Evolutionary conservation across 139 green algal species (phyloP).

Genomic region (Haematococcus sp.): DNA sequence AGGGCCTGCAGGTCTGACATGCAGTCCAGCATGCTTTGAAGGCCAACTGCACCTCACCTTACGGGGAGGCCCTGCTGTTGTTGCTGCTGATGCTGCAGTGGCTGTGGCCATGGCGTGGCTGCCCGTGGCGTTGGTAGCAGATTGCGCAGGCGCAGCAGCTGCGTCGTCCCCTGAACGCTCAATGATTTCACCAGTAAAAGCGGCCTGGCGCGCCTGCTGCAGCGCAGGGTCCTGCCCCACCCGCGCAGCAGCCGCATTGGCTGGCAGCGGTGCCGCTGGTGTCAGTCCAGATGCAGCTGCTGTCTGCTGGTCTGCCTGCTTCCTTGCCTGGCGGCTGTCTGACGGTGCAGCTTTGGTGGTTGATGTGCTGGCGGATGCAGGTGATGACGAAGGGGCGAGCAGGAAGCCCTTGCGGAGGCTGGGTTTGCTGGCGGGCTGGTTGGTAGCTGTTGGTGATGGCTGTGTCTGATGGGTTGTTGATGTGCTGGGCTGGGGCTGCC

Average conservation of each 20-base stretch:
- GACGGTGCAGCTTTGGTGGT: too few species aligned
- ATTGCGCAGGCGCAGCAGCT: too few species aligned
- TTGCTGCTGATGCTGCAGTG: background rate
- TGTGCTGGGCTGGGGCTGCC: too few species aligned
- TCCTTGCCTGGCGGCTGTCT: background rate
- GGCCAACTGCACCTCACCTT: too few species aligned
- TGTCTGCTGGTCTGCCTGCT: slow-evolving; percentile 4
- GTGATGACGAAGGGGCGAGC: background rate
- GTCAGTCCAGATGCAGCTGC: background rate
- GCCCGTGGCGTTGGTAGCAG: too few species aligned
- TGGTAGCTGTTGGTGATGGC: too few species aligned
- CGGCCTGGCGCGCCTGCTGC: background rate
- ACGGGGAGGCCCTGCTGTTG: background rate
- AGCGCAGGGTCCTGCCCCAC: background rate
- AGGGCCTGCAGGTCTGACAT: background rate
- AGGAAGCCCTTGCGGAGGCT: slow-evolving; percentile 1
- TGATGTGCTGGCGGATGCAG: background rate
- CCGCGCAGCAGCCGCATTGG: too few species aligned
- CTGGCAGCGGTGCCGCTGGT: too few species aligned
- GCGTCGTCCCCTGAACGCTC: slow-evolving; percentile 1
- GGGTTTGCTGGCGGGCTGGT: background rate
- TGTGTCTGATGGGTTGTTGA: too few species aligned
- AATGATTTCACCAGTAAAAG: slow-evolving; percentile 18
- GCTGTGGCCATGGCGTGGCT: background rate
- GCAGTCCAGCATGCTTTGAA: background rate